Evolutionary conservation across 768 basidiomycete species (phyloP).

Genomic region (Strobilomyces confusus): DNA sequence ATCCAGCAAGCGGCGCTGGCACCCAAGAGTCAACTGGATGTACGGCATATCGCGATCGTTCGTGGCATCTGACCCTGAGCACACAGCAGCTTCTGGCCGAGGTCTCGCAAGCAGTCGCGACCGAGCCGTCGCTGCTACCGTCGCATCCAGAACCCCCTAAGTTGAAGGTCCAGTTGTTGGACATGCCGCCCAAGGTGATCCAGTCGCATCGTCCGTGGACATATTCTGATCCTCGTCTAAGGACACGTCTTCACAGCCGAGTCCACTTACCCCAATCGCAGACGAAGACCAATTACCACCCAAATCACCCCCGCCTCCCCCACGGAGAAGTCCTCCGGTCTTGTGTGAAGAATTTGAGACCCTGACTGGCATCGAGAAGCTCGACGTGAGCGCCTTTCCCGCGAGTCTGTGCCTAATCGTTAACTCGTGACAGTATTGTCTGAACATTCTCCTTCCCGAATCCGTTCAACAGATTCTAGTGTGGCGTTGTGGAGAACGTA

Average conservation of each 20-base stretch:
- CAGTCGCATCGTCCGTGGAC: not conserved
- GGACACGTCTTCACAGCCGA: slow-evolving; percentile 19
- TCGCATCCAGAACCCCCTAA: slow-evolving; percentile 22
- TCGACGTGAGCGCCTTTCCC: slow-evolving; percentile 39
- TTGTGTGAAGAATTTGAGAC: slow-evolving; percentile 44
- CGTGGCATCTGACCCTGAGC: slow-evolving; percentile 17
- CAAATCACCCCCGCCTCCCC: not conserved
- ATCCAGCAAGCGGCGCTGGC: slow-evolving; percentile 10
- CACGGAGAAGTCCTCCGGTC: slow-evolving; percentile 15
- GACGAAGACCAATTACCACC: slow-evolving; percentile 7
- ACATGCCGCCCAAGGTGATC: slow-evolving; percentile 10
- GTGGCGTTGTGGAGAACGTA: slow-evolving; percentile 64
- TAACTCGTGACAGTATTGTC: slow-evolving; percentile 52
- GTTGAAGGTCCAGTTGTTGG: slow-evolving; percentile 12
- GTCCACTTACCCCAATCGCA: slow-evolving; percentile 19
- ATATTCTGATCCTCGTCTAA: slow-evolving; percentile 4
- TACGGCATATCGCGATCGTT: slow-evolving; percentile 16
- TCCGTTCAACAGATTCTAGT: slow-evolving; percentile 68
- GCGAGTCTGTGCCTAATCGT: not conserved
- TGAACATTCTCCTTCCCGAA: slow-evolving; percentile 69
- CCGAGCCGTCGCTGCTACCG: slow-evolving; percentile 24
- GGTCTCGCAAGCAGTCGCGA: slow-evolving; percentile 29
- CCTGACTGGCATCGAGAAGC: slow-evolving; percentile 44
- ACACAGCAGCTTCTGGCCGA: slow-evolving; percentile 24
- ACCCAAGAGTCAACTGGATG: slow-evolving; percentile 26